Conservation (phyloP, 2,329 filamentous ascomycete species). For the Penicillium sp. region DNA sequence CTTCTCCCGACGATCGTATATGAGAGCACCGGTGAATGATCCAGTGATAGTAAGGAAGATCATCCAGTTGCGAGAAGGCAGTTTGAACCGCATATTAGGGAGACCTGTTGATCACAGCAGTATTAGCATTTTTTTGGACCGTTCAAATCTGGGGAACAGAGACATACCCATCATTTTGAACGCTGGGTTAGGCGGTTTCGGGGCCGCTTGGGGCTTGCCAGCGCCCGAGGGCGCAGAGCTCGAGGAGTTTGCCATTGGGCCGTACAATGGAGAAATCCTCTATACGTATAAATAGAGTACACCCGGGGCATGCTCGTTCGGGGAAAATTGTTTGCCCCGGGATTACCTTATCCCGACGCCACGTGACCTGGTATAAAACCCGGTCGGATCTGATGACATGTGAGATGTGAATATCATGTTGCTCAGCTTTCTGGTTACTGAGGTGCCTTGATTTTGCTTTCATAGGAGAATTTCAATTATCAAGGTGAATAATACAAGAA, state of each 20-base stretch:
- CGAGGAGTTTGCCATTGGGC: slow-evolving; percentile 38
- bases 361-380: slow-evolving; percentile 11
- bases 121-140: slow-evolving; percentile 12
- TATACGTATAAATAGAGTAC: background rate
- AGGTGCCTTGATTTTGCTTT: background rate
- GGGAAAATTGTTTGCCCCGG: slow-evolving; percentile 22
- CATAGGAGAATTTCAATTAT: background rate
- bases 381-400: background rate
- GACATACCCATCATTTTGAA: slow-evolving; percentile 65
- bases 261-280: background rate
- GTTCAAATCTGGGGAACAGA: background rate
- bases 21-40: slow-evolving; percentile 73
- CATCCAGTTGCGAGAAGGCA: slow-evolving; percentile 96
- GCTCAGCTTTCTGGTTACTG: background rate
- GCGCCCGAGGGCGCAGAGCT: slow-evolving; percentile 38
- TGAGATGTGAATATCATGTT: background rate
- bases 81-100: slow-evolving; percentile 74
- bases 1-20: slow-evolving; percentile 93
- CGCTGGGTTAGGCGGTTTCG: slow-evolving; percentile 62
- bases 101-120: slow-evolving; percentile 56
- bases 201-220: slow-evolving; percentile 40
- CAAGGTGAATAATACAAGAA: background rate
- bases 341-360: slow-evolving; percentile 12
- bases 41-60: slow-evolving; percentile 84
- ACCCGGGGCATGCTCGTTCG: slow-evolving; percentile 6